A percentile compares a stretch with the other conserved stretches of the same genome.
Evolutionary conservation across 441 rosid species (phyloP).

Genomic region (Populus hybrid): DNA sequence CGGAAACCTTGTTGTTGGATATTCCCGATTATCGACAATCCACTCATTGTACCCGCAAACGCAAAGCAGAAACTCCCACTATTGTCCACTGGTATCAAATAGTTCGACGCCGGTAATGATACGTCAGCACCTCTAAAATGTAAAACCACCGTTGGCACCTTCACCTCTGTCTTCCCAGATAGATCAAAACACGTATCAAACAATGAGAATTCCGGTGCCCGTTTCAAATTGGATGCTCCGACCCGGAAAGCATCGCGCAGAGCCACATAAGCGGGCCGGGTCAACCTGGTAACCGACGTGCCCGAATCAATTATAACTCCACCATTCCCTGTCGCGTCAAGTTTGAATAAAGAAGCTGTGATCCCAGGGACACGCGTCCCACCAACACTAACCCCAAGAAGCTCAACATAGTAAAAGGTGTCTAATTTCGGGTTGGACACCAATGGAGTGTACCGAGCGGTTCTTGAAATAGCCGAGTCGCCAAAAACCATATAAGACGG

Average conservation of each 20-base stretch:
- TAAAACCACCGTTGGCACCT: constrained; percentile 87
- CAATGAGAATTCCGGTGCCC: constrained; percentile 71
- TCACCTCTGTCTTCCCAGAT: constrained; percentile 71
- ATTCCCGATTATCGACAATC: constrained; percentile 84
- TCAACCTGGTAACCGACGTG: constrained; percentile 81
- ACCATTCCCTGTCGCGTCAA: constrained; percentile 63
- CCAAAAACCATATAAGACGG: constrained; percentile 86
- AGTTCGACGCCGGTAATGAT: constrained; percentile 80
- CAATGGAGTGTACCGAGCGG: constrained; percentile 71
- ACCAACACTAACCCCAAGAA: constrained; percentile 82
- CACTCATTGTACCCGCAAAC: constrained; percentile 76
- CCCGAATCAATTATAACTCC: constrained; percentile 94
- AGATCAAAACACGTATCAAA: constrained; percentile 88
- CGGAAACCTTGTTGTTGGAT: constrained; percentile 94
- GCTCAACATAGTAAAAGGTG: constrained; percentile 80
- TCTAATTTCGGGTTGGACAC: constrained; percentile 71
- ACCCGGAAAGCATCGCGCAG: constrained; percentile 64
- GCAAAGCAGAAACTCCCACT: constrained; percentile 82
- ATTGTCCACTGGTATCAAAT: constrained; percentile 72
- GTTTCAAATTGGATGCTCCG: constrained; percentile 51
- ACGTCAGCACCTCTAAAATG: constrained; percentile 82
- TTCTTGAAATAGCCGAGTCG: constrained; percentile 51
- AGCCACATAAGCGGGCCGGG: constrained; percentile 66
- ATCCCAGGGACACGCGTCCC: constrained; percentile 67
- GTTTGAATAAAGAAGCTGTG: constrained; percentile 61